Conservation (phyloP, 2,329 filamentous ascomycete species). For the Hirsutella thompsonii region DNA sequence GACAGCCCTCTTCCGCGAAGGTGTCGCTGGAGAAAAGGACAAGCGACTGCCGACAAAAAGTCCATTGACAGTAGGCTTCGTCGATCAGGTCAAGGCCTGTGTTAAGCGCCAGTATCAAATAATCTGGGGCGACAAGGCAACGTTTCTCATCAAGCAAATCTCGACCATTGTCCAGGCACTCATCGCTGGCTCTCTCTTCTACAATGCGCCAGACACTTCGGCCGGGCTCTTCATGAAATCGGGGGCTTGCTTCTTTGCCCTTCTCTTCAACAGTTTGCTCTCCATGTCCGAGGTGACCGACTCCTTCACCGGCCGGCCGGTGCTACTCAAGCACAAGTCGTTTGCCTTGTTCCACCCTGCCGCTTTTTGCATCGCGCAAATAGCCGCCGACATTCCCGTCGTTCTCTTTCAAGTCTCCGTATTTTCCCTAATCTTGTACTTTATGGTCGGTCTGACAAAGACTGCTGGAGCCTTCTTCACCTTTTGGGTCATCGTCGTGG, state of each 20-base stretch:
- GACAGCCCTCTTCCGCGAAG: conserved; percentile 40
- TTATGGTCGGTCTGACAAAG: conserved; percentile 44
- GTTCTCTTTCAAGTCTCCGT: conserved; percentile 42
- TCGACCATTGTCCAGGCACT: conserved; percentile 46
- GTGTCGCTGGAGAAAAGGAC: conserved; percentile 40
- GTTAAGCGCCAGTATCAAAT: conserved; percentile 51
- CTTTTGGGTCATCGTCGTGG: conserved; percentile 41
- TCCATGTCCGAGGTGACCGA: conserved; percentile 55
- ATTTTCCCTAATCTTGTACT: conserved; percentile 49
- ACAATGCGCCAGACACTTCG: conserved; percentile 44
- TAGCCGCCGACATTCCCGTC: conserved; percentile 41
- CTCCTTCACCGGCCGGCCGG: conserved; percentile 45
- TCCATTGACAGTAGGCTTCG: conserved; percentile 41
- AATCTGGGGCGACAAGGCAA: conserved; percentile 50
- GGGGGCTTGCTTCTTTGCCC: conserved; percentile 50
- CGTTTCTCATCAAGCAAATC: conserved; percentile 48
- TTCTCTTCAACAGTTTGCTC: conserved; percentile 49
- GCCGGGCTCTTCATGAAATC: conserved; percentile 50
- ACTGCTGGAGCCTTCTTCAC: conserved; percentile 46
- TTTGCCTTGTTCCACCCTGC: conserved; percentile 47
- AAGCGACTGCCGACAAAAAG: conserved; percentile 38
- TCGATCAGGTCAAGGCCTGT: conserved; percentile 41
- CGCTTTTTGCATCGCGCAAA: conserved; percentile 44
- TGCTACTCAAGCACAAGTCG: conserved; percentile 43
- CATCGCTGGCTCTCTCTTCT: conserved; percentile 55